These are phyloP conservation scores for Butyriboletus appendiculatus DNA, from an alignment of 1,284 basidiomycete species.

Conservation along the genomic window DNA sequence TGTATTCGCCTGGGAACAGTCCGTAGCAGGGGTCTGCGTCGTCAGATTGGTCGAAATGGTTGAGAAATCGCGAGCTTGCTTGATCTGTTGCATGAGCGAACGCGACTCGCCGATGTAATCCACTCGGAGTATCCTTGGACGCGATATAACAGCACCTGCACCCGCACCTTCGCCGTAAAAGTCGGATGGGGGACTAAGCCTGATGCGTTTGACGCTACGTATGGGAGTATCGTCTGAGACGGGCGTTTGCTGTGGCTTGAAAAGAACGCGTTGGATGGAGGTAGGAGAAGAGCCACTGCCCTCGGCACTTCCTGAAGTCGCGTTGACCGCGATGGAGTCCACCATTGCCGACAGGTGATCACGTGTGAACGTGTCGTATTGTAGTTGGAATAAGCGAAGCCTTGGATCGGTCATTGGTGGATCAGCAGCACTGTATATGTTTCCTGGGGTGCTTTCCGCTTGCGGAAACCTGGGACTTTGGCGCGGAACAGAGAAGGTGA, in stretches of 20 bases:
- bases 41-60: slow-evolving; percentile 63
- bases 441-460: slow-evolving; percentile 57
- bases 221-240: slow-evolving; percentile 46
- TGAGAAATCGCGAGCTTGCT: slow-evolving; percentile 70
- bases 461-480: slow-evolving; percentile 42
- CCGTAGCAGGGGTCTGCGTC: slow-evolving; percentile 20
- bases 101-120: slow-evolving; percentile 75
- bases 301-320: slow-evolving; percentile 55
- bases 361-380: slow-evolving; percentile 92
- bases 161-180: slow-evolving; percentile 50
- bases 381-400: slow-evolving; percentile 85
- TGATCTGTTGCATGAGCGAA: slow-evolving; percentile 75
- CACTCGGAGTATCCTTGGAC: slow-evolving; percentile 46
- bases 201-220: slow-evolving; percentile 74
- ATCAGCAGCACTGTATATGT: slow-evolving; percentile 34
- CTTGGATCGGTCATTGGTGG: slow-evolving; percentile 66
- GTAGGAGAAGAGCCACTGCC: slow-evolving; percentile 47
- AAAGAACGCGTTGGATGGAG: slow-evolving; percentile 41
- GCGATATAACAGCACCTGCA: slow-evolving; percentile 47
- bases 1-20: slow-evolving; percentile 11
- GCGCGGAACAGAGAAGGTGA: slow-evolving; percentile 72
- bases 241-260: slow-evolving; percentile 45
- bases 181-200: slow-evolving; percentile 63
- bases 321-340: slow-evolving; percentile 83
- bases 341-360: slow-evolving; percentile 91